Evolutionary conservation across 345 rosid genomes (phyloP).

Genomic region (Bruguiera gymnorhiza): DNA sequence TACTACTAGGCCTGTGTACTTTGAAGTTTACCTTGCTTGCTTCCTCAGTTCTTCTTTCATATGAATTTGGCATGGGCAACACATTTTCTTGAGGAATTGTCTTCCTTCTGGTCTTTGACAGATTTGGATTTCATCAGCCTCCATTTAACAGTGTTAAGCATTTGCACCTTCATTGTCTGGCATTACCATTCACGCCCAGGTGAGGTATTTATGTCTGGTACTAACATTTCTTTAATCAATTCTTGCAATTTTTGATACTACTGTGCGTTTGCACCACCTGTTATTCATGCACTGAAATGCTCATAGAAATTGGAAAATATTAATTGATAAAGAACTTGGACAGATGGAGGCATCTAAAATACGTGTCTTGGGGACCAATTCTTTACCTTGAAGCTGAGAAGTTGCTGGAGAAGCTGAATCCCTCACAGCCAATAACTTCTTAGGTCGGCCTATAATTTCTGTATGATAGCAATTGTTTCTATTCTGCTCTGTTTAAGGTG

Average conservation of each 20-base stretch:
- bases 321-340: background rate
- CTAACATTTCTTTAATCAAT: background rate
- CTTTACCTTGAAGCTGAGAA: background rate
- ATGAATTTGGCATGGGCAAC: background rate
- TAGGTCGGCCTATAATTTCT: background rate
- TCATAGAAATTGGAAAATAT: background rate
- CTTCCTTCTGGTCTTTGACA: constrained; percentile 22
- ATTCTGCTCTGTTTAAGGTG: too few relatives aligned
- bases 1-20: background rate
- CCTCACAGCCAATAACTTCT: background rate
- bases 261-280: background rate
- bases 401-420: background rate
- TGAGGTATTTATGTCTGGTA: background rate
- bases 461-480: too few relatives aligned
- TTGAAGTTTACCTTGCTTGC: constrained; percentile 1
- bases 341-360: constrained; percentile 2
- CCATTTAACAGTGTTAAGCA: constrained; percentile 81
- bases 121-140: constrained; percentile 90
- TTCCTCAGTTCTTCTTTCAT: background rate
- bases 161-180: constrained; percentile 89
- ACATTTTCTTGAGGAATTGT: constrained; percentile 11
- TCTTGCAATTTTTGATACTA: background rate
- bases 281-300: background rate
- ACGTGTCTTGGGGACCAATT: background rate
- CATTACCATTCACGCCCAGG: constrained; percentile 64